These are phyloP conservation scores for Lipomyces lipofer DNA, from an alignment of 805 yeast genomes.

Conservation along the genomic window DNA sequence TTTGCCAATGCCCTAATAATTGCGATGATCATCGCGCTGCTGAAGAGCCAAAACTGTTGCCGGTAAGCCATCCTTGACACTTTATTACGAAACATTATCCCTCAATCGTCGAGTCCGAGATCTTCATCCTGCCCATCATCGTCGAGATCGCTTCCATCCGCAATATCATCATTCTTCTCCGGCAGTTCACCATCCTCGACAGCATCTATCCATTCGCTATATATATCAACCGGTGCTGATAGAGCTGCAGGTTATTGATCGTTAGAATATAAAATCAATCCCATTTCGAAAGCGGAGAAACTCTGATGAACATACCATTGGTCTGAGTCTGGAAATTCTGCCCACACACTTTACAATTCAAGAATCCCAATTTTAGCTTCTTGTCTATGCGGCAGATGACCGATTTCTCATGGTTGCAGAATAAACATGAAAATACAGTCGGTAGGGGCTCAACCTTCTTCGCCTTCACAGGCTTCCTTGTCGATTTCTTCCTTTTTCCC, in stretches of 20 bases:
- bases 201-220: slow-evolving; percentile 98
- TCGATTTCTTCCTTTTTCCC: slow-evolving; percentile 35
- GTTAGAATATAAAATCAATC: not conserved
- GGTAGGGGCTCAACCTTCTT: slow-evolving; percentile 29
- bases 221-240: slow-evolving; percentile 86
- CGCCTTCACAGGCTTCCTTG: slow-evolving; percentile 27
- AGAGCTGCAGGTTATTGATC: slow-evolving; percentile 43
- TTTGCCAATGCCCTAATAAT: no score
- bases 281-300: not conserved
- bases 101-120: slow-evolving; percentile 10
- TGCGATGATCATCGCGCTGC: no score
- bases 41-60: no score
- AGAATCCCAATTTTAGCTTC: slow-evolving; percentile 76
- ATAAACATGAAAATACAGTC: slow-evolving; percentile 55
- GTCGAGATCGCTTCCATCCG: slow-evolving; percentile 32
- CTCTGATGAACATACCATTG: slow-evolving; percentile 45
- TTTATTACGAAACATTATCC: no score
- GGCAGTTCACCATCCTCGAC: slow-evolving; percentile 80
- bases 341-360: slow-evolving; percentile 91
- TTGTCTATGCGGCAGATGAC: slow-evolving; percentile 87
- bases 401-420: slow-evolving; percentile 93
- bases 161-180: slow-evolving; percentile 28
- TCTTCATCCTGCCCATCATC: slow-evolving; percentile 22
- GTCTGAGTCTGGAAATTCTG: slow-evolving; percentile 88
- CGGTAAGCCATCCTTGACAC: no score